These are phyloP conservation scores for Venturia effusa DNA, from an alignment of 2,329 filamentous ascomycete genomes.

Conservation along the genomic window DNA sequence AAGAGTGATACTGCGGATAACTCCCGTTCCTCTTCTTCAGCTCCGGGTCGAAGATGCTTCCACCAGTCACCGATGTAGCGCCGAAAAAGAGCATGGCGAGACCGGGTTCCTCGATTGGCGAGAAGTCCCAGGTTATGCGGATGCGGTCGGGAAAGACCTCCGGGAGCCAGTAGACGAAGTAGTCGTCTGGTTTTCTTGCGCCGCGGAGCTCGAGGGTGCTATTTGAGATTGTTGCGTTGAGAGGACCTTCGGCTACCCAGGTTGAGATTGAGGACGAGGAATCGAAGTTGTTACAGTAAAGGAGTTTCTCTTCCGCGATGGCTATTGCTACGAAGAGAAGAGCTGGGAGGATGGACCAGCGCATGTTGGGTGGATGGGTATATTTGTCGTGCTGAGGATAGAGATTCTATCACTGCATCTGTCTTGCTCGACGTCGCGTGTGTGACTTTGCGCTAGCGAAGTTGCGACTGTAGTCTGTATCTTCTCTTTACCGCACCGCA, in stretches of 20 bases:
- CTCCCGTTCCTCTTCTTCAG: conserved; percentile 21
- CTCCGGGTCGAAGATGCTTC: conserved; percentile 21
- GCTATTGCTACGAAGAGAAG: background rate
- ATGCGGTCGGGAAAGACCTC: conserved; percentile 23
- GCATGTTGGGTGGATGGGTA: background rate
- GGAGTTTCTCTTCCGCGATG: conserved; percentile 25
- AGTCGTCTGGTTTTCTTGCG: conserved; percentile 18
- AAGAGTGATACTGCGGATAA: background rate
- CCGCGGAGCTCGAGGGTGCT: conserved; percentile 21
- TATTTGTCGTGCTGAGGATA: background rate
- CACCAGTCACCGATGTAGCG: conserved; percentile 19
- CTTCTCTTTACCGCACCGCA: too few species aligned
- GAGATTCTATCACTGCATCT: too few species aligned
- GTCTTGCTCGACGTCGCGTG: too few species aligned
- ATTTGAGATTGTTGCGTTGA: conserved; percentile 18
- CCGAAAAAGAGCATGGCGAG: conserved; percentile 27
- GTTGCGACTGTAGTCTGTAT: too few species aligned
- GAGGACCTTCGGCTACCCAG: conserved; percentile 24
- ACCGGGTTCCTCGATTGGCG: conserved; percentile 21
- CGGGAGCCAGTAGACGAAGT: conserved; percentile 25
- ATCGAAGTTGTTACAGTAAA: conserved; percentile 24
- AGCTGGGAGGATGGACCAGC: background rate
- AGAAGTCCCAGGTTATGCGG: conserved; percentile 25
- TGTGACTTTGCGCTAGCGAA: too few species aligned
- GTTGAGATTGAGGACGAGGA: conserved; percentile 19